Conservation (phyloP, 805 yeast species). For the Candida qinlingensis region DNA sequence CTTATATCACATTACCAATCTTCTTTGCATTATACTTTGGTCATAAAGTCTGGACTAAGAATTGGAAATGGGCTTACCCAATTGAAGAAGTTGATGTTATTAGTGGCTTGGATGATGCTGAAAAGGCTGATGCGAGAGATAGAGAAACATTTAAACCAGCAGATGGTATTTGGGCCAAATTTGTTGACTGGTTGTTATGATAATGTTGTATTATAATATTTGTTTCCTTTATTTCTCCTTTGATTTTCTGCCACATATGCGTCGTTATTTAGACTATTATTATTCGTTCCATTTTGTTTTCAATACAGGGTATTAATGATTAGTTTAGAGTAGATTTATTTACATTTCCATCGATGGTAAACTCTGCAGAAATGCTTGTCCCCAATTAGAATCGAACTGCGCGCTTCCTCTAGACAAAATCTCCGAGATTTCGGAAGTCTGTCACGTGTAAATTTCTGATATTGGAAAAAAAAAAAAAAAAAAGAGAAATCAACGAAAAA, state of each 20-base stretch:
- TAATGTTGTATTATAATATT: neutral
- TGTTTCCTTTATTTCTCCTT: too few species aligned
- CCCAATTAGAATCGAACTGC: too few species aligned
- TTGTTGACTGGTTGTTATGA: constrained; percentile 21
- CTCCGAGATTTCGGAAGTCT: neutral
- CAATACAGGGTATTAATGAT: too few species aligned
- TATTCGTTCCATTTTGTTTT: too few species aligned
- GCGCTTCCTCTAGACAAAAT: too few species aligned
- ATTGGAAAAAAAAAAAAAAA: too few species aligned
- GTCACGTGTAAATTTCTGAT: neutral
- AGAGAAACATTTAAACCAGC: constrained; percentile 11
- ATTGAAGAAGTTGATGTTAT: constrained; percentile 54
- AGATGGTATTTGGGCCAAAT: constrained; percentile 10
- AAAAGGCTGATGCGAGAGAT: constrained; percentile 29
- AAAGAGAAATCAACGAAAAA: neutral
- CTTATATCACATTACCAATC: constrained; percentile 63
- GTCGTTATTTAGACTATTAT: too few species aligned
- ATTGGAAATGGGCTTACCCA: constrained; percentile 43
- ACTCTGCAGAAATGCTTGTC: too few species aligned
- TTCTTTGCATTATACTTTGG: constrained; percentile 49
- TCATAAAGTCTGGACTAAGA: constrained; percentile 46
- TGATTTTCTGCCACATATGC: too few species aligned
- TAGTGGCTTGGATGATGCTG: constrained; percentile 56
- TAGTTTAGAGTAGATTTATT: too few species aligned
- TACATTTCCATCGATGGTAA: too few species aligned